These are phyloP conservation scores for Cyclotella sp. DNA, from an alignment of 108 stramenopile genomes.

Conservation along the genomic window DNA sequence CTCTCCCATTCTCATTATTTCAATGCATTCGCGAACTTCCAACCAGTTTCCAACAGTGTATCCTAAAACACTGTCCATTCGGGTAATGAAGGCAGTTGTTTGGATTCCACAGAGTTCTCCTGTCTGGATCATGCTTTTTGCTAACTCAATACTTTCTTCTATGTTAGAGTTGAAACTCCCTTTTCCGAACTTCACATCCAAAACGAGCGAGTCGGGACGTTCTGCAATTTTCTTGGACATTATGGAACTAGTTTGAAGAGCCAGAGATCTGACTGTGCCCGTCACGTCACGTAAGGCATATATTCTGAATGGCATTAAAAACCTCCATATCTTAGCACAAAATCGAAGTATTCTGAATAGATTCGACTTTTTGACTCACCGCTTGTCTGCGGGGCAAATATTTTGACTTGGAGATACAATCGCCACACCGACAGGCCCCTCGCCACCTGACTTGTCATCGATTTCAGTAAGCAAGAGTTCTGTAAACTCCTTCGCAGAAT, in stretches of 20 bases:
- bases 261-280: constrained; percentile 68
- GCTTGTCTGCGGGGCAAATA: constrained; percentile 75
- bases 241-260: constrained; percentile 80
- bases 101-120: constrained; percentile 74
- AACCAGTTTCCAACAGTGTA: constrained; percentile 83
- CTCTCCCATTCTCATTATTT: constrained; percentile 57
- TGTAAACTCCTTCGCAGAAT: constrained; percentile 58
- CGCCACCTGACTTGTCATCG: not conserved
- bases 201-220: constrained; percentile 71
- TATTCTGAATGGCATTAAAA: constrained; percentile 38
- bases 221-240: constrained; percentile 91
- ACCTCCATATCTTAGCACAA: not conserved
- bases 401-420: constrained; percentile 65
- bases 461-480: constrained; percentile 39
- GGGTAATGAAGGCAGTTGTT: constrained; percentile 79
- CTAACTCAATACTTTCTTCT: constrained; percentile 66
- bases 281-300: constrained; percentile 90
- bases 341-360: no score
- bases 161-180: constrained; percentile 66
- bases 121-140: constrained; percentile 70
- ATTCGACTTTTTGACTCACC: not conserved
- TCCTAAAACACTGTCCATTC: constrained; percentile 81
- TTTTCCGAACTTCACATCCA: constrained; percentile 81
- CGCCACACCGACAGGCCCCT: constrained; percentile 35
- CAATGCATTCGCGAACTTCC: constrained; percentile 82